Conservation (phyloP, 345 rosid genomes). For the Pelargonium nanum region DNA sequence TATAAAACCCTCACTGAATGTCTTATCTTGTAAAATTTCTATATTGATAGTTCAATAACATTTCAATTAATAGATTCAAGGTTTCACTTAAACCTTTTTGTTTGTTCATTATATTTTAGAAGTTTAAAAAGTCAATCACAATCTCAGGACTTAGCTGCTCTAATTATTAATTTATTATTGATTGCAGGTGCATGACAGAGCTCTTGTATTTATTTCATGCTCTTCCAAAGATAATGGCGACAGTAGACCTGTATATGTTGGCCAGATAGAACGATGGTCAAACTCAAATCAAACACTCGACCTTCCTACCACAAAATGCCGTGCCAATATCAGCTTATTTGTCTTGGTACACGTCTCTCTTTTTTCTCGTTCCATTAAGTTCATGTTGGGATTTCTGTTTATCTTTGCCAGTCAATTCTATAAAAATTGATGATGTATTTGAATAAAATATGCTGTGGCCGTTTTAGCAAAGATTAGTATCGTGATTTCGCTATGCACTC, state of each 20-base stretch:
- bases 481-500: too few relatives aligned
- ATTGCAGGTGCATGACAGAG: conserved; percentile 84
- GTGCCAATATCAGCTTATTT: conserved; percentile 43
- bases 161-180: neutral
- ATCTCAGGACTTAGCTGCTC: too few relatives aligned
- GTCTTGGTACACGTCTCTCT: conserved; percentile 41
- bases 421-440: neutral
- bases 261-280: conserved; percentile 69
- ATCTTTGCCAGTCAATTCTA: neutral
- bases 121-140: too few relatives aligned
- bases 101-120: too few relatives aligned
- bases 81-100: too few relatives aligned
- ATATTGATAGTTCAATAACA: too few relatives aligned
- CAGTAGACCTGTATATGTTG: conserved; percentile 37
- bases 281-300: conserved; percentile 46
- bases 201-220: conserved; percentile 68
- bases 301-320: conserved; percentile 49
- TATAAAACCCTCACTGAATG: neutral
- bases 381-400: neutral
- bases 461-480: too few relatives aligned
- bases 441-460: too few relatives aligned
- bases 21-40: too few relatives aligned
- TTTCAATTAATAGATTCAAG: too few relatives aligned
- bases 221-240: conserved; percentile 23
- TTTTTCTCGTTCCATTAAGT: neutral